phyloP scores from a whole-genome alignment of 208 protist species.

The Blechomonas ayalai region DNA sequence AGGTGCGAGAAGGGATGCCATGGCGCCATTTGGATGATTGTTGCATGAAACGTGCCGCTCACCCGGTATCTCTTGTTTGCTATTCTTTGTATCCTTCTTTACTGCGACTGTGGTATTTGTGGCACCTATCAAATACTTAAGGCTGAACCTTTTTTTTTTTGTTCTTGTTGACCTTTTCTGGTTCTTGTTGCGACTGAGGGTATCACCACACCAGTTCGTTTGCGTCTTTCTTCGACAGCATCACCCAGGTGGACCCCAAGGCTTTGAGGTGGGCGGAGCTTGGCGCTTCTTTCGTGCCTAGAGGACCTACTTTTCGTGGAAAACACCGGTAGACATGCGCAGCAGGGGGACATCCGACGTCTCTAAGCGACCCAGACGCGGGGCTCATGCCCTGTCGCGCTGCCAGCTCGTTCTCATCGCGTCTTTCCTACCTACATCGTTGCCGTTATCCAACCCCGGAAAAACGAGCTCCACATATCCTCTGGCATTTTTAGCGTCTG shows the following conservation, averaged over 20 bases:
- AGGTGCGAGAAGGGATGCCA: too few relatives aligned
- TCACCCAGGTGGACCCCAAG: too few relatives aligned
- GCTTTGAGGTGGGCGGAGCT: too few relatives aligned
- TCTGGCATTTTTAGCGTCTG: constrained; percentile 31
- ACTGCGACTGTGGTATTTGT: background rate
- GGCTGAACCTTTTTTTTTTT: constrained; percentile 1
- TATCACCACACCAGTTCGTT: background rate
- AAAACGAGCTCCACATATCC: constrained; percentile 11
- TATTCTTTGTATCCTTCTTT: background rate
- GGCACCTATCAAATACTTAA: background rate
- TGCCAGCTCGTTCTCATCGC: background rate
- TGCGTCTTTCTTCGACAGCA: too few relatives aligned
- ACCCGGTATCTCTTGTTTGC: constrained; percentile 12
- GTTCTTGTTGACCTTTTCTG: background rate
- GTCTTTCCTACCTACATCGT: background rate
- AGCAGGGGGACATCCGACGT: background rate
- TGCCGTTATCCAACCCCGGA: constrained; percentile 1
- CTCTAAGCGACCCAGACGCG: background rate
- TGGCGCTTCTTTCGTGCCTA: too few relatives aligned
- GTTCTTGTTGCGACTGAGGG: background rate
- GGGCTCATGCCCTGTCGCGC: background rate
- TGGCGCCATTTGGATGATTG: too few relatives aligned
- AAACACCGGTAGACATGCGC: background rate
- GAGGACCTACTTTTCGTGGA: too few relatives aligned
- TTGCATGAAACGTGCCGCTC: too few relatives aligned